Percentiles rank a stretch among this genome's conserved stretches.
Evolutionary conservation across 805 yeast species (phyloP).

Genomic region (Starmerella floricola): DNA sequence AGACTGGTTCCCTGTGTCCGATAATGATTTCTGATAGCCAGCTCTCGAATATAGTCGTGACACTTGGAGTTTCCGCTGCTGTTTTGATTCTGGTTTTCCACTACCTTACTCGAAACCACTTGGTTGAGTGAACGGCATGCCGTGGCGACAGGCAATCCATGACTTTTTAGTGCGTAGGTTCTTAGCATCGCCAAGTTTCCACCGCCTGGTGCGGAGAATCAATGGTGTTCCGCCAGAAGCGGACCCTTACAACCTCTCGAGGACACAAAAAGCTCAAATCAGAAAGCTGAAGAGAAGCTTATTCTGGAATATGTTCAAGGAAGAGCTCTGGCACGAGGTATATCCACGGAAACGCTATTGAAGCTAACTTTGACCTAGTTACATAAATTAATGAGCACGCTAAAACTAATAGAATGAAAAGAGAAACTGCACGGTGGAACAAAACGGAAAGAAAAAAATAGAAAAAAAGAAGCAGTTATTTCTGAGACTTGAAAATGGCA

Average conservation of each 20-base stretch:
- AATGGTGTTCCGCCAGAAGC: slow-evolving; percentile 19
- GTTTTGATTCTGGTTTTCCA: slow-evolving; percentile 64
- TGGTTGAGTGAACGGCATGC: slow-evolving; percentile 4
- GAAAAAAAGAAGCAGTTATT: not conserved
- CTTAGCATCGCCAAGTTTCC: slow-evolving; percentile 23
- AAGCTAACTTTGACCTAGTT: not conserved
- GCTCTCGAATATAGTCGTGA: slow-evolving; percentile 57
- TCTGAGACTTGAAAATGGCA: slow-evolving; percentile 11
- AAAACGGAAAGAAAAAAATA: not conserved
- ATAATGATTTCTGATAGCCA: slow-evolving; percentile 75
- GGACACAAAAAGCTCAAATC: slow-evolving; percentile 8
- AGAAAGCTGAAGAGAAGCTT: slow-evolving; percentile 12
- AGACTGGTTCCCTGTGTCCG: not conserved
- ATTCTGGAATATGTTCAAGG: slow-evolving; percentile 21
- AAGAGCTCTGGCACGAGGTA: slow-evolving; percentile 21
- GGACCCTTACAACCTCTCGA: slow-evolving; percentile 9
- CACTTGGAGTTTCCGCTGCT: slow-evolving; percentile 62
- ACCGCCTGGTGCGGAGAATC: slow-evolving; percentile 21
- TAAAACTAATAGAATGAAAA: too few species aligned
- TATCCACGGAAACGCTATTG: slow-evolving; percentile 9
- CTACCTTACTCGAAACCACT: slow-evolving; percentile 41
- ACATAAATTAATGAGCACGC: too few species aligned
- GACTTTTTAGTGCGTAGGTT: slow-evolving; percentile 20
- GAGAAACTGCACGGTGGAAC: too few species aligned
- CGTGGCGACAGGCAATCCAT: slow-evolving; percentile 22